Base-by-base conservation (phyloP, 2,329 filamentous ascomycete species). In the Acephala macrosclerotiorum region DNA sequence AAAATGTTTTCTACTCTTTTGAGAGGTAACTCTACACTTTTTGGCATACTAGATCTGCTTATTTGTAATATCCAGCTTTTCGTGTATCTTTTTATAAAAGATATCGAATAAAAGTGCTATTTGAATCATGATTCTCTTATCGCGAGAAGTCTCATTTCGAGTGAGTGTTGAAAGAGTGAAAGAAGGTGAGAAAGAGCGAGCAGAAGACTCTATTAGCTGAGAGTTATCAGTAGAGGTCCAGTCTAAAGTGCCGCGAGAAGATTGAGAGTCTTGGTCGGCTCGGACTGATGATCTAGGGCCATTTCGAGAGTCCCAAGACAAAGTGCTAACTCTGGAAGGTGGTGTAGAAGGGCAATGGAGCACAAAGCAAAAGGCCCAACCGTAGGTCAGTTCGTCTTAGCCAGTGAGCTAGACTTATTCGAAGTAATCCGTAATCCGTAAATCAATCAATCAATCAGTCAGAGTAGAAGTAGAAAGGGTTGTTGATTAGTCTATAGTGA, bases 41-140 rank as follows among this genome's bases (percentile, higher is more conserved):
- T 42, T 58, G 4, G 35, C 56, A 5, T 22, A 58, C 4, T 40
- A 42, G 11, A 58, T 58, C 56, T 58, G 35, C 3, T 22, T 3
- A 2, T 42, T 20, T 38, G 56, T 58, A 20, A 58, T 35, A 35
- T 35, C n/a, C 5, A 58, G 35, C 33, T 7, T 18, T 26, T 29
- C 9, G 12, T 20, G 12, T 14, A 58, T 58, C 35, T 58, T 35
- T 58, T 40, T 38, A 40, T 58, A 42, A 5, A 20, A 35, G 11
- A 36, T 36, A 2, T 42, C 14, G 20, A 58, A 58, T 20, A 58
- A 40, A 14, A 56, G 33, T n/a, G 56, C 35, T 18, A 35, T 58
- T 22, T 58, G 20, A 18, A 58, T 58, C 42, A 5, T 11, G 8
- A 58, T 9, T 20, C 56, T 36, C 18, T n/a, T 58, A 40, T 58